These are phyloP conservation scores for Nakaseomyces uthaithaninus DNA, from an alignment of 1,139 yeast species.

Conservation along the genomic window DNA sequence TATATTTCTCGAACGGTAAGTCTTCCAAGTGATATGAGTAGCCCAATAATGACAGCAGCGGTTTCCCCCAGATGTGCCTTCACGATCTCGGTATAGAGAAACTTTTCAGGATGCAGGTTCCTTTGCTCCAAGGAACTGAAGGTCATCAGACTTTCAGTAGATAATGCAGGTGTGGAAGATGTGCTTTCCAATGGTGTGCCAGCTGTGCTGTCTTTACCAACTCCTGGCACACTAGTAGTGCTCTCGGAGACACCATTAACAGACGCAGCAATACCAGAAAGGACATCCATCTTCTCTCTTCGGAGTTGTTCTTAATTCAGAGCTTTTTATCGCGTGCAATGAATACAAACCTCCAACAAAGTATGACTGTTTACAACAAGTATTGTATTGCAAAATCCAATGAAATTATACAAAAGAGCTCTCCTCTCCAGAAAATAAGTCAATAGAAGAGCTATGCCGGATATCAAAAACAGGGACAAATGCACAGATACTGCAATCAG, in stretches of 20 bases:
- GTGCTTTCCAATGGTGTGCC: too few relatives aligned
- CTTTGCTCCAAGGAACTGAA: conserved; percentile 30
- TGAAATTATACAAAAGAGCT: too few relatives aligned
- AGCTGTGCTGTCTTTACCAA: neutral
- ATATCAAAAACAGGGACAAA: neutral
- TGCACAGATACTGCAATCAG: neutral
- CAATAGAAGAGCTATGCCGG: neutral
- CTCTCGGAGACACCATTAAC: neutral
- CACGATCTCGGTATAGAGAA: conserved; percentile 46
- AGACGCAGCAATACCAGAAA: conserved; percentile 11
- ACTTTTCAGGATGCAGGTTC: conserved; percentile 55
- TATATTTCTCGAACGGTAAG: conserved; percentile 44
- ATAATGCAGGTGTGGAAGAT: neutral
- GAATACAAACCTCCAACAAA: too few relatives aligned
- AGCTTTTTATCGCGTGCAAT: too few relatives aligned
- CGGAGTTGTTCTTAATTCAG: too few relatives aligned
- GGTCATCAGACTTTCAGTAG: conserved; percentile 12
- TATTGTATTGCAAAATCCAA: too few relatives aligned
- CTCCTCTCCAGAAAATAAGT: too few relatives aligned
- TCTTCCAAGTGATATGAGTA: conserved; percentile 54
- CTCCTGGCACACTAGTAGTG: neutral
- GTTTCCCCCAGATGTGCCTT: conserved; percentile 55
- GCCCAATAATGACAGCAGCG: conserved; percentile 48
- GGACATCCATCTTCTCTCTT: conserved; percentile 4
- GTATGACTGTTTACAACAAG: too few relatives aligned